Conservation (phyloP, 2,329 filamentous ascomycete species). For the Ophiostoma angusticollis region DNA sequence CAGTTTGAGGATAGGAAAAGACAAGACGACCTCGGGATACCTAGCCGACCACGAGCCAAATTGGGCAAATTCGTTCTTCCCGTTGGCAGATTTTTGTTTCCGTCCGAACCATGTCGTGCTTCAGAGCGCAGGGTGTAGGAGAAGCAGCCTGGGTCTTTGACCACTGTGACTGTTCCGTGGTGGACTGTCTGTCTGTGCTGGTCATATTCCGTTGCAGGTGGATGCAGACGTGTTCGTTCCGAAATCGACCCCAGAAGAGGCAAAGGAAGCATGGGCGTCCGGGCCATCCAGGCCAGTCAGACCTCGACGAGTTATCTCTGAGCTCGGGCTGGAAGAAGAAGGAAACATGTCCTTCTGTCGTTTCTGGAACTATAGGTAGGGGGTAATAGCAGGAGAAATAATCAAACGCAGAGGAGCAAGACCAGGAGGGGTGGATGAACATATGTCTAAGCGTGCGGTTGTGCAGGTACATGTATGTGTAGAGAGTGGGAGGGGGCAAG, state of each 20-base stretch:
- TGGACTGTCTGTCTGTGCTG: neutral
- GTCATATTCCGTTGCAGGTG: neutral
- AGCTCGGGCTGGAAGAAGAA: conserved; percentile 6
- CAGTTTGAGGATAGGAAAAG: no score
- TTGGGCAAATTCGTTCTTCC: neutral
- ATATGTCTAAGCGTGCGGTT: no score
- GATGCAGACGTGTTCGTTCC: conserved; percentile 2
- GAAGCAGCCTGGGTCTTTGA: no score
- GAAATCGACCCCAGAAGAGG: neutral
- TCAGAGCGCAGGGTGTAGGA: no score
- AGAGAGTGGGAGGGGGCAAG: no score
- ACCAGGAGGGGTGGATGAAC: no score
- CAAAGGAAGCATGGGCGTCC: conserved; percentile 1
- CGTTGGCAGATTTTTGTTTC: neutral
- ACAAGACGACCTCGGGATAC: no score
- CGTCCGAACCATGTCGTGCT: neutral
- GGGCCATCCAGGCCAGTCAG: conserved; percentile 23
- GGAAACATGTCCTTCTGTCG: neutral
- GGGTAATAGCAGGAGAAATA: conserved; percentile 20
- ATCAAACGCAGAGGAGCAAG: conserved; percentile 8
- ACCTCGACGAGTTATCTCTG: conserved; percentile 25
- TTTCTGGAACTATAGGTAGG: conserved; percentile 8
- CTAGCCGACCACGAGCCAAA: no score
- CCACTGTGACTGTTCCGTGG: neutral
- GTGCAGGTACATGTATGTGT: no score